Evolutionary conservation across 148 eudicot genomes (phyloP), one percentile per base, ranked within the genome.

Genomic region (Gaultheria prostrata): DNA sequence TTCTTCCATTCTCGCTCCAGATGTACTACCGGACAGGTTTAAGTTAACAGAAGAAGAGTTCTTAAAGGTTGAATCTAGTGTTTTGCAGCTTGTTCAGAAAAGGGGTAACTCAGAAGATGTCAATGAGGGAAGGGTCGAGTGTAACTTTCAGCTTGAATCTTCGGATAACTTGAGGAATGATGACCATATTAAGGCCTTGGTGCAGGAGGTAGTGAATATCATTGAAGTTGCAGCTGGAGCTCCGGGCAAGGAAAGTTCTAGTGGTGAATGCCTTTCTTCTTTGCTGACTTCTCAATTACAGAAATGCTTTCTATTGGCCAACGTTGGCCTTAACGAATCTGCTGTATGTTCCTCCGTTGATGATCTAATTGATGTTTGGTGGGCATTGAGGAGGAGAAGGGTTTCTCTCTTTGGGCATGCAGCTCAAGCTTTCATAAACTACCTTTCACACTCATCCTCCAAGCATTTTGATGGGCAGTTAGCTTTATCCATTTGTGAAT

Each of bases 341-440:
- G 54, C 50, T n/a, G 32, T 89, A 51, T 46, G 45, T 78, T 84
- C 92, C 74, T 84, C 87, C 78, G 86, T 97, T 84, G 82, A 80
- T 88, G 89, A 86, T 82, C 84, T 97, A 84, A 90, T 91, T 82
- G 91, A 91, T 83, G 85, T 94, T 79, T 97, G 98, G 97, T 91
- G 97, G 99, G 88, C 93, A 82, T 91, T 97, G 88, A 92, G 99
- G 86, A 90, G 83, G 87, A 94, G 97, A 89, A 88, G 95, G 87
- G 94, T 94, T 77, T 92, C 95, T 87, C 89, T 97, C 75, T 97
- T 92, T 91, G 99, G 99, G 86, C 97, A 89, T 76, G 98, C 99
- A 69, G 97, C 97, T 82, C 89, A 91, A 88, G 98, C 93, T 83
- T 97, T 91, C 78, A 84, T 91, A 72, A 89, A 93, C 67, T 93